Evolutionary conservation across 805 yeast genomes (phyloP), one percentile per base, ranked within the genome.

Genomic region (Yarrowia hollandica): DNA sequence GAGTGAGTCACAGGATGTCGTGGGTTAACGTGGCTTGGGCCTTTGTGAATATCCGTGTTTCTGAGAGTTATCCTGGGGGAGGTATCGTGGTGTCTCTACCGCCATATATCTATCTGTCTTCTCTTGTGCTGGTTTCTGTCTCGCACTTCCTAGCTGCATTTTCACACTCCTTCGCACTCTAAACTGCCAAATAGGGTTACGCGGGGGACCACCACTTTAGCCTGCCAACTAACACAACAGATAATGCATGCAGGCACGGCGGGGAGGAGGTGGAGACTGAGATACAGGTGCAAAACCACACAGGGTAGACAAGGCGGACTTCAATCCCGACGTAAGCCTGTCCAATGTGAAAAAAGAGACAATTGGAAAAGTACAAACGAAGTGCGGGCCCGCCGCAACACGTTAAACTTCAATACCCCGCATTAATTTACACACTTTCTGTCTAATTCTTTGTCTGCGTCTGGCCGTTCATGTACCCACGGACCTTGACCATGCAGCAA

Each of bases 71-170:
- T n/a, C n/a, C 33, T 26, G 46, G 46, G 10, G 33, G 48, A 25
- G 23, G 33, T 18, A 12, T 19, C 35, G 34, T 18, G 50, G 34
- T 42, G 48, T 25, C 48, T 26, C 12, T 41, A 18, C 34, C 35
- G 35, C 52, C 52, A 44, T 44, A 44, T 44, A 44, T 44, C 52
- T 30, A 44, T 28, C 52, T 30, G 52, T 28, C 52, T 44, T 28
- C 31, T 18, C 48, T 28, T 28, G 25, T 44, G 18, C 35, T 44
- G 52, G 26, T 25, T 26, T 26, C 33, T 41, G 48, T 26, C 48
- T 41, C 22, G 33, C 48, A 41, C 33, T 41, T 41, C 23, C 33
- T 41, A 44, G 35, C 52, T 44, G 52, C 52, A 44, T 44, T 44
- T 42, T 42, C 35, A 19, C 52, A 44, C 48, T 41, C 48, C 35